These are phyloP conservation scores for Eleusine coracana DNA, from an alignment of 176 grass and related monocot genomes.

Conservation along the genomic window DNA sequence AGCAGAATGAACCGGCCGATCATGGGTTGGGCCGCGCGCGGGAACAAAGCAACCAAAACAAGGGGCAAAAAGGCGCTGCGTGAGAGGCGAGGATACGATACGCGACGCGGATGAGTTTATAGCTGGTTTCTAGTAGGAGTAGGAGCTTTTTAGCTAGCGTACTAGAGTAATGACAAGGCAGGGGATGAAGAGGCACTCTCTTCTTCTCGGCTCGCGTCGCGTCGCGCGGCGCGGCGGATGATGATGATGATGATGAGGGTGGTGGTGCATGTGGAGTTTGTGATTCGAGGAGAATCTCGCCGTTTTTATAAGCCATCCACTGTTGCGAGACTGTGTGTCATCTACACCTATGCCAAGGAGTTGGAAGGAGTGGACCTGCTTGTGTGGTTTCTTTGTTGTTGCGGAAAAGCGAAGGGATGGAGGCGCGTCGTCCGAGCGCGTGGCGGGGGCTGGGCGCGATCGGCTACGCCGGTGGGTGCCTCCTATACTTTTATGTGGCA, in stretches of 20 bases:
- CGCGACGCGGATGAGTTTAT: background rate
- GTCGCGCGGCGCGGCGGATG: background rate
- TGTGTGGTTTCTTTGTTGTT: conserved; percentile 16
- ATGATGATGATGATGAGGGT: background rate
- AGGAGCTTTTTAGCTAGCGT: background rate
- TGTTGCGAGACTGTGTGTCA: background rate
- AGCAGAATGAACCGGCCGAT: background rate
- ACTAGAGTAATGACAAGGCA: background rate
- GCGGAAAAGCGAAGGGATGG: conserved; percentile 50
- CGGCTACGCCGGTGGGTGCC: background rate
- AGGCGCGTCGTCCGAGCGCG: conserved; percentile 23
- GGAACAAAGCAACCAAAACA: background rate
- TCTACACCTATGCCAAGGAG: background rate
- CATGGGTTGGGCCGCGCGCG: background rate
- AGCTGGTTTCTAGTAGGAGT: too few species aligned
- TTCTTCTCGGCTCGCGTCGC: too few species aligned
- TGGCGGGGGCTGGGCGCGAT: conserved; percentile 6
- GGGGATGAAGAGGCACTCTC: too few species aligned
- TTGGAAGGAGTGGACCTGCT: background rate
- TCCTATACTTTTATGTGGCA: background rate
- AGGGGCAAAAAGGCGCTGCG: background rate
- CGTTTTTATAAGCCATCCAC: conserved; percentile 22
- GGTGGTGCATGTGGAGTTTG: conserved; percentile 37
- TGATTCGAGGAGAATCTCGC: conserved; percentile 44
- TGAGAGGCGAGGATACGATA: background rate